A percentile compares a stretch with the other conserved stretches of the same genome.
These are phyloP conservation scores for Porcisia hertigi DNA, from an alignment of 208 protist genomes.

Conservation along the genomic window DNA sequence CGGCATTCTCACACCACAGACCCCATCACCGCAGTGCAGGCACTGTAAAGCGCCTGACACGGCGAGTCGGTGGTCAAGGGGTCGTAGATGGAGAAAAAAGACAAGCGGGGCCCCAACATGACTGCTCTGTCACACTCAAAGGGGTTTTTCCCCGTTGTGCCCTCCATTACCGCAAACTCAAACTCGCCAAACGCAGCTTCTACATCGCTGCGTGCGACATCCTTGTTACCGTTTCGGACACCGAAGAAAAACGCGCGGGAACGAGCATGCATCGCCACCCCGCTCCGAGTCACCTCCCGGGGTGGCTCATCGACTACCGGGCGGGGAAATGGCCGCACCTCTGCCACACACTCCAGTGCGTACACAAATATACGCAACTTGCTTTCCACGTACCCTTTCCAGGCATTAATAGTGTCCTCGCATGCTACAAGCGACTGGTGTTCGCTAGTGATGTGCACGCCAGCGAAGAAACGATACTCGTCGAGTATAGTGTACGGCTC, in stretches of 20 bases:
- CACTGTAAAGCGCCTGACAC: constrained; percentile 16
- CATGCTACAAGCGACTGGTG: constrained; percentile 13
- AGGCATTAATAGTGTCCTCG: constrained; percentile 41
- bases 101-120: constrained; percentile 51
- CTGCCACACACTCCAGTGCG: constrained; percentile 61
- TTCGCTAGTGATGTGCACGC: constrained; percentile 54
- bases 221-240: constrained; percentile 10
- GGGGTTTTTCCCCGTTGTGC: constrained; percentile 13
- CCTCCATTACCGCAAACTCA: constrained; percentile 30
- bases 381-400: constrained; percentile 78
- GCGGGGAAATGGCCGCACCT: constrained; percentile 61
- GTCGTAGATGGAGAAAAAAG: constrained; percentile 23
- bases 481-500: constrained; percentile 37
- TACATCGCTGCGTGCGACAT: constrained; percentile 15
- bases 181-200: constrained; percentile 18
- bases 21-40: constrained; percentile 11
- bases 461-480: constrained; percentile 54
- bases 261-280: constrained; percentile 5
- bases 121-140: constrained; percentile 43
- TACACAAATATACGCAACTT: constrained; percentile 81
- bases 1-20: neutral
- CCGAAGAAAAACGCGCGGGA: constrained; percentile 32
- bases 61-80: constrained; percentile 5
- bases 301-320: constrained; percentile 6
- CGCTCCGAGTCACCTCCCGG: neutral